A percentile compares a stretch with the other conserved stretches of the same genome.
Evolutionary conservation across 2,329 filamentous ascomycete species (phyloP).

Genomic region (Claviceps capensis): DNA sequence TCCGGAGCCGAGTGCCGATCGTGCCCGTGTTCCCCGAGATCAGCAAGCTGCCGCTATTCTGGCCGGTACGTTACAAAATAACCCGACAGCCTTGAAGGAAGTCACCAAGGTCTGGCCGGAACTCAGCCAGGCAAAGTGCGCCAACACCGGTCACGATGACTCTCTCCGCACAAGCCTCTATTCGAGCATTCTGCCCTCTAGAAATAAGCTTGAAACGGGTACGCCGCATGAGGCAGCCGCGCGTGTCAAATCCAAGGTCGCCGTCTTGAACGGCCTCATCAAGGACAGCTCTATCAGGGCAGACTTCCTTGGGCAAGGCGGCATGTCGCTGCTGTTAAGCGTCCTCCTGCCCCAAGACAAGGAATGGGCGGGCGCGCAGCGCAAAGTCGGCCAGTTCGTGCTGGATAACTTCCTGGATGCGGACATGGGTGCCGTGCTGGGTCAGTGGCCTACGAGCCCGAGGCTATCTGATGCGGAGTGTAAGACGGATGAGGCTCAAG

Average conservation of each 20-base stretch:
- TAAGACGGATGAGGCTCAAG: conserved; percentile 14
- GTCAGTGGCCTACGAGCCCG: conserved; percentile 37
- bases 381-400: conserved; percentile 43
- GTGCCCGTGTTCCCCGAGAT: conserved; percentile 22
- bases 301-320: conserved; percentile 40
- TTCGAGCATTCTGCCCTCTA: conserved; percentile 22
- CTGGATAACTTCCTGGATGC: conserved; percentile 55
- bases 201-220: conserved; percentile 8
- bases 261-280: conserved; percentile 42
- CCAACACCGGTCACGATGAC: conserved; percentile 8
- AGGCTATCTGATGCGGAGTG: conserved; percentile 24
- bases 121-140: conserved; percentile 27
- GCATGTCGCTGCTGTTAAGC: conserved; percentile 40
- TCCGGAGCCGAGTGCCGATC: conserved; percentile 13
- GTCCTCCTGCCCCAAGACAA: conserved; percentile 34
- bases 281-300: conserved; percentile 36
- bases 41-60: conserved; percentile 44
- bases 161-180: conserved; percentile 27
- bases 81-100: conserved; percentile 43
- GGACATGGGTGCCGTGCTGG: conserved; percentile 44
- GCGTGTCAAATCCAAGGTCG: conserved; percentile 27
- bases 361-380: conserved; percentile 36
- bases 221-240: conserved; percentile 12
- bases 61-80: conserved; percentile 48
- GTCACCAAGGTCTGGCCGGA: conserved; percentile 33